Evolutionary conservation across 1,139 yeast genomes (phyloP).

Genomic region (Candida anutae): DNA sequence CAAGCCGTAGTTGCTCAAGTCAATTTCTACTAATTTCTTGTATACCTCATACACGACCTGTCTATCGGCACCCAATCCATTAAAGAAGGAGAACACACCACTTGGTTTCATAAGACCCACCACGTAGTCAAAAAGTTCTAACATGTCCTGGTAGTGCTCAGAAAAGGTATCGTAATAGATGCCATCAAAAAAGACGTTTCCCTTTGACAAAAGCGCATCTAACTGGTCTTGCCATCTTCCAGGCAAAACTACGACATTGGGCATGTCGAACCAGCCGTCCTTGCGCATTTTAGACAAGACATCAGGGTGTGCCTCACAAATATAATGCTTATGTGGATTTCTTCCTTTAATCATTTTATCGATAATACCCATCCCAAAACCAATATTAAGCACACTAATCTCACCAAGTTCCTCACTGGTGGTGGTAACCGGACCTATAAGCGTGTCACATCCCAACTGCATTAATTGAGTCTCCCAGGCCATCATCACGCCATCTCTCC

Average conservation of each 20-base stretch:
- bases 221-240: constrained; percentile 91
- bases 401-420: constrained; percentile 30
- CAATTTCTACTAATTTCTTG: constrained; percentile 72
- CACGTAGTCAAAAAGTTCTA: constrained; percentile 70
- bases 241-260: constrained; percentile 63
- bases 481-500: constrained; percentile 95
- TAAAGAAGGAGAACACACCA: constrained; percentile 83
- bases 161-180: constrained; percentile 91
- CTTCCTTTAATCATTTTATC: constrained; percentile 63
- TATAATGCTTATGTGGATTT: constrained; percentile 68
- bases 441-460: constrained; percentile 68
- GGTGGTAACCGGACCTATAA: constrained; percentile 36
- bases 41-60: constrained; percentile 85
- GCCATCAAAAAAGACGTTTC: constrained; percentile 72
- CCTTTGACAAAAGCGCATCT: constrained; percentile 55
- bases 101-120: constrained; percentile 78
- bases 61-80: constrained; percentile 95
- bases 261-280: constrained; percentile 82
- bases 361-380: constrained; percentile 96
- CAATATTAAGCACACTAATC: constrained; percentile 65
- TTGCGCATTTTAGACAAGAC: constrained; percentile 58
- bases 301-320: constrained; percentile 93
- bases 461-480: constrained; percentile 86
- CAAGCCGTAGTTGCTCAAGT: constrained; percentile 73
- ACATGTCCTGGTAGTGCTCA: constrained; percentile 79